Conservation (phyloP, 768 basidiomycete genomes). For the Rhizopogon rudus region DNA sequence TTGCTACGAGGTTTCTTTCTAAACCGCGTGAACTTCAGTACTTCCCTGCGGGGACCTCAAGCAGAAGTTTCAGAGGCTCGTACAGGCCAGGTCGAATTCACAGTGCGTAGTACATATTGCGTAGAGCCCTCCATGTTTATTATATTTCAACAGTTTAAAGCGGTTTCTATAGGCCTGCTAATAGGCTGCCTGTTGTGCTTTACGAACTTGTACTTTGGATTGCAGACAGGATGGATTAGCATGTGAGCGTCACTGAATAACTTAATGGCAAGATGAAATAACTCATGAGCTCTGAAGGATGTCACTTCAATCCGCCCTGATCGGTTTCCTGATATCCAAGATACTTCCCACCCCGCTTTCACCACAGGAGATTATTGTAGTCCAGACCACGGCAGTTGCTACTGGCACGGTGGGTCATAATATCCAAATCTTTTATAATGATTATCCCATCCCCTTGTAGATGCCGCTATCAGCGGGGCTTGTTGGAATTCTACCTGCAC, state of each 20-base stretch:
- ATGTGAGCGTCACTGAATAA: conserved; percentile 45
- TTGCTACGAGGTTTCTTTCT: background rate
- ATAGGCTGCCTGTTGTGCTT: conserved; percentile 89
- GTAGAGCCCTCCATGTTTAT: background rate
- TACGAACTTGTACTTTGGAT: conserved; percentile 85
- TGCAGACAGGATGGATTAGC: conserved; percentile 88
- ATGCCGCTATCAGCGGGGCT: conserved; percentile 88
- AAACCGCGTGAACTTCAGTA: background rate
- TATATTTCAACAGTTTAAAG: conserved; percentile 32
- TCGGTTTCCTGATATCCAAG: conserved; percentile 83
- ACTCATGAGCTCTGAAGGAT: conserved; percentile 53
- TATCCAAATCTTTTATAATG: background rate
- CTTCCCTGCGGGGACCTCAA: conserved; percentile 8
- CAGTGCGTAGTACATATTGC: conserved; percentile 12
- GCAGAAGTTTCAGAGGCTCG: background rate
- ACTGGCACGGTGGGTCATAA: conserved; percentile 57
- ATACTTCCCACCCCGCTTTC: conserved; percentile 68
- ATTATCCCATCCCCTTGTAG: conserved; percentile 15
- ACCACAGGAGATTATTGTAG: conserved; percentile 90
- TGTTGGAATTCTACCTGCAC: conserved; percentile 90
- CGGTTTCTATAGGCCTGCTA: conserved; percentile 71
- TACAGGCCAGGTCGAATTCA: conserved; percentile 22
- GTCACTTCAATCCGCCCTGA: conserved; percentile 91
- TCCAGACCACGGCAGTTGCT: conserved; percentile 94
- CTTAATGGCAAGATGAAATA: background rate